Percentiles rank a stretch among this genome's conserved stretches.
phyloP scores from a whole-genome alignment of 2,329 filamentous ascomycete species.

The Talaromyces sp. region DNA sequence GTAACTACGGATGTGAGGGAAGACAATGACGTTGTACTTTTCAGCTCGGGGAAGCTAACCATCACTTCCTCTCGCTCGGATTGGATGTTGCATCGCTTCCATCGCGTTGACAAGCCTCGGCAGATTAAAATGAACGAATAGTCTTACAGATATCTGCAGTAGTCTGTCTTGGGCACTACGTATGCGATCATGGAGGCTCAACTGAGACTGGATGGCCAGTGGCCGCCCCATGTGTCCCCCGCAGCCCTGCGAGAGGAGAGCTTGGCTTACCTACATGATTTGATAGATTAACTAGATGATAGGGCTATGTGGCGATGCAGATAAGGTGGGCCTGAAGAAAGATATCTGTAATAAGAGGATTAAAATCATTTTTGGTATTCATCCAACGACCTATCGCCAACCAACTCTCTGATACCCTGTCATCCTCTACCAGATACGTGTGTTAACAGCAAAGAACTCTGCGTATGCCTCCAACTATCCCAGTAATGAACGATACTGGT shows the following conservation, averaged over 20 bases:
- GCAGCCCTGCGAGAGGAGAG: neutral
- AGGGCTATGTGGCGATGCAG: constrained; percentile 10
- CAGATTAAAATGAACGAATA: neutral
- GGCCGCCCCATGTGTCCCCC: neutral
- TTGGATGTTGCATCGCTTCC: neutral
- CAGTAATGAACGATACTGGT: constrained; percentile 4
- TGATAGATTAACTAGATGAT: neutral
- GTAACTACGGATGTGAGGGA: neutral
- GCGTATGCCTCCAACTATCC: neutral
- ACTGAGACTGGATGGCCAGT: neutral
- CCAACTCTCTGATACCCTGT: neutral
- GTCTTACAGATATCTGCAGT: neutral
- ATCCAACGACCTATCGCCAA: neutral
- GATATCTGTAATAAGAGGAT: neutral
- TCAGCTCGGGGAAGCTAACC: constrained; percentile 5
- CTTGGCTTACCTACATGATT: neutral
- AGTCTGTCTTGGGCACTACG: neutral
- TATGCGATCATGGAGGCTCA: constrained; percentile 1
- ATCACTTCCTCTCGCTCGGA: neutral
- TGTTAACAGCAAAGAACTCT: neutral
- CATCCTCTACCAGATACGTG: neutral
- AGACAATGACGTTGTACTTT: neutral
- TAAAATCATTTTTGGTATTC: neutral
- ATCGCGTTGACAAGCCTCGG: neutral
- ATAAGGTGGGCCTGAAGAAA: neutral